These are phyloP conservation scores for Trypanosoma boissoni DNA, from an alignment of 208 protist species.

Conservation along the genomic window DNA sequence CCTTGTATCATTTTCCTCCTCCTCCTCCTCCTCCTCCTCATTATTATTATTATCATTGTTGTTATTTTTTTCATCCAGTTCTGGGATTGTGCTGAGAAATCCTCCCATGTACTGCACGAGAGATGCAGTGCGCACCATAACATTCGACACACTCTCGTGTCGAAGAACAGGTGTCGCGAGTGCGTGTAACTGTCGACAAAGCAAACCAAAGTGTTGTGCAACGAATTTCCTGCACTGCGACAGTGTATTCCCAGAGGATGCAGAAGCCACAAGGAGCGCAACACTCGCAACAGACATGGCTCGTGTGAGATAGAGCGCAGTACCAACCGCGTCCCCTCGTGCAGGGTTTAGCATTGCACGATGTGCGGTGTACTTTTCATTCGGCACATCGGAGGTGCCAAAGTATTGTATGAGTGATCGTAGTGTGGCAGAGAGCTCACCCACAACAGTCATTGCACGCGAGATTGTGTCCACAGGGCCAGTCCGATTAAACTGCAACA, in stretches of 20 bases:
- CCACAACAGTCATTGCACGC: slow-evolving; percentile 4
- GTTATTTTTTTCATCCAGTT: slow-evolving; percentile 8
- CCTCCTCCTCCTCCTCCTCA: background rate
- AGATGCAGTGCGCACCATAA: slow-evolving; percentile 82
- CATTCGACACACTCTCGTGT: slow-evolving; percentile 61
- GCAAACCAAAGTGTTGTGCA: slow-evolving; percentile 29
- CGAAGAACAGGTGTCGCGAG: slow-evolving; percentile 52
- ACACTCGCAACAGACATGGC: slow-evolving; percentile 36
- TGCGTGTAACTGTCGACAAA: slow-evolving; percentile 55
- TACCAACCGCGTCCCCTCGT: slow-evolving; percentile 61
- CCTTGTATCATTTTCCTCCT: background rate
- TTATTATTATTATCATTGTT: slow-evolving; percentile 3
- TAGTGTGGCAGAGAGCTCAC: slow-evolving; percentile 11
- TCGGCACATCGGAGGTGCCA: slow-evolving; percentile 64
- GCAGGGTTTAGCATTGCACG: slow-evolving; percentile 59
- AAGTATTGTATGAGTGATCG: slow-evolving; percentile 45
- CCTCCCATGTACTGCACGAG: slow-evolving; percentile 81
- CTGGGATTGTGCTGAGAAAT: slow-evolving; percentile 58
- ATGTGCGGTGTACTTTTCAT: slow-evolving; percentile 77
- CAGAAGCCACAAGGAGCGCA: slow-evolving; percentile 25
- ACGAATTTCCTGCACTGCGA: slow-evolving; percentile 10
- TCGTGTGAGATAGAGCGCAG: slow-evolving; percentile 63
- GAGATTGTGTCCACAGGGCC: slow-evolving; percentile 7
- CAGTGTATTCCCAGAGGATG: background rate
- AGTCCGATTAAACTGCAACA: slow-evolving; percentile 3